A percentile compares a stretch with the other conserved stretches of the same genome.
These are phyloP conservation scores for Chlorophyllum brunneum DNA, from an alignment of 768 basidiomycete species.

Conservation along the genomic window DNA sequence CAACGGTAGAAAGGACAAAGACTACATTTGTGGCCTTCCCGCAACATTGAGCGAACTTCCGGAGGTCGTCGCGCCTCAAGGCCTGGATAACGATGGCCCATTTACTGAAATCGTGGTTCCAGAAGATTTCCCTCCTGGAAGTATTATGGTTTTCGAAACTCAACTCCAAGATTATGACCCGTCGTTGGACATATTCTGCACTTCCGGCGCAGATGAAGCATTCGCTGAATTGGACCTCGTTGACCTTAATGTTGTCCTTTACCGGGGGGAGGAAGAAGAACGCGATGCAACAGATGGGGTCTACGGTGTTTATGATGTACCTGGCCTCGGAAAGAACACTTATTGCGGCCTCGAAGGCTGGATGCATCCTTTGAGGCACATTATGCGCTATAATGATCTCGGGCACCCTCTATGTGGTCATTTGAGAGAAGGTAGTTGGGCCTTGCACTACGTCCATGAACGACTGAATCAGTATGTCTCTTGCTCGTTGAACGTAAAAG, in stretches of 20 bases:
- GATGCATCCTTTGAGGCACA: slow-evolving; percentile 84
- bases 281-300: slow-evolving; percentile 79
- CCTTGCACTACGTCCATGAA: slow-evolving; percentile 79
- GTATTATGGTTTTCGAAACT: slow-evolving; percentile 90
- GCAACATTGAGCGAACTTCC: slow-evolving; percentile 63
- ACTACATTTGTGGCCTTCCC: slow-evolving; percentile 67
- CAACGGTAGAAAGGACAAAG: slow-evolving; percentile 43
- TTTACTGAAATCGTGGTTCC: slow-evolving; percentile 82
- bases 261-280: slow-evolving; percentile 90
- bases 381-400: slow-evolving; percentile 89
- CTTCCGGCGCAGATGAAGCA: slow-evolving; percentile 64
- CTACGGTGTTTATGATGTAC: slow-evolving; percentile 81
- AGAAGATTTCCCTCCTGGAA: slow-evolving; percentile 91
- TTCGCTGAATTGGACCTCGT: slow-evolving; percentile 74
- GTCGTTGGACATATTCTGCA: slow-evolving; percentile 70
- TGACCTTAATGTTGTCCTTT: slow-evolving; percentile 84
- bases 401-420: slow-evolving; percentile 90
- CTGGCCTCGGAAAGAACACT: slow-evolving; percentile 65
- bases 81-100: slow-evolving; percentile 61
- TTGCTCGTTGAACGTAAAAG: neutral
- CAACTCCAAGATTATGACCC: slow-evolving; percentile 71
- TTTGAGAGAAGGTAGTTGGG: slow-evolving; percentile 86
- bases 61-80: slow-evolving; percentile 53
- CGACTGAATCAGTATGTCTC: slow-evolving; percentile 65
- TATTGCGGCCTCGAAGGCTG: slow-evolving; percentile 98